Evolutionary conservation across 179 eudicot species (phyloP), one percentile per base, ranked within the genome.

Genomic region (Gypsophila paniculata): DNA sequence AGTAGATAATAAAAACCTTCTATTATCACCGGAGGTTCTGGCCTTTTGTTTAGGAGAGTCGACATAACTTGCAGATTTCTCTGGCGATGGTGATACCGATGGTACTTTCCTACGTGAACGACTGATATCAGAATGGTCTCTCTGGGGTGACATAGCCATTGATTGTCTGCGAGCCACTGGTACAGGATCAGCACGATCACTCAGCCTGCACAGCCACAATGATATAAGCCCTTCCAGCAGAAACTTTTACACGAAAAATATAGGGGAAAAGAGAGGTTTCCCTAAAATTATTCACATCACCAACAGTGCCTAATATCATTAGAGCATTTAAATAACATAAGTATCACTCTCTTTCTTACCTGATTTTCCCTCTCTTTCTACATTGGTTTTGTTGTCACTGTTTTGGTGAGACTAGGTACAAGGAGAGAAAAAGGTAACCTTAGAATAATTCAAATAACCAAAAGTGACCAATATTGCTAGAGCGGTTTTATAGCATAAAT

Each of bases 91-190:
- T 12, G 90, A 83, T 26, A 80, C 74, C 46, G 87, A 77, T 69
- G 73, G 65, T 55, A 65, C 72, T 62, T 78, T 83, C 69, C 81
- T 75, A 61, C 67, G 76, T 22, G 77, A 68, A 49, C 57, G 77
- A 52, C 67, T 75, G 70, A 71, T 76, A 26, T 67, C 81, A 39
- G 77, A 74, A 58, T 79, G 22, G 61, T 84, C 95, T 81, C 91
- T 86, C 78, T 87, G 91, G 7, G 95, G 91, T 68, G 96, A 87
- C 80, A 84, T 72, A 63, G 89, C 80, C 75, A 80, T 80, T 52
- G 84, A 81, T 44, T 82, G 84, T 51, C 75, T 81, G 53, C 65
- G 80, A n/a, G 48, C 62, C 65, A 69, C 69, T 64, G 52, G 59
- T 51, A 78, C 60, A 75, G 68, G 78, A 72, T 81, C 89, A 74